Evolutionary conservation across 2,329 filamentous ascomycete genomes (phyloP), one percentile per base, ranked within the genome.

Genomic region (Verticillium tricorpus): DNA sequence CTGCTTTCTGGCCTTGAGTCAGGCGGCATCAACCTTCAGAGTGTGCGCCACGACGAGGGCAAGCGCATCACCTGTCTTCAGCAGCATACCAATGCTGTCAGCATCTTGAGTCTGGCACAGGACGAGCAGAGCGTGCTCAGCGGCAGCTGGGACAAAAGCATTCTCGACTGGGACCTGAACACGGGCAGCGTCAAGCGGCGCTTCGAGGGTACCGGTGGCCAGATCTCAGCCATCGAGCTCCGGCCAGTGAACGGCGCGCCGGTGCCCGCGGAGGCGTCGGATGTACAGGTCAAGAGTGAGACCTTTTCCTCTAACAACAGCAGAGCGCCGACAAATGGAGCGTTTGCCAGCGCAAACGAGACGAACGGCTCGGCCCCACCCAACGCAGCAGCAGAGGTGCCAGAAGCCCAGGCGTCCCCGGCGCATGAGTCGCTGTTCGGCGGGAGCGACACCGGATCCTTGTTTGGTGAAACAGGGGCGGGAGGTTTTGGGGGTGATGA

Each of bases 131-230:
- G 89, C 45, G 85, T 98, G 4, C 76, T 99, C 9, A 97, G 93
- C 37, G 95, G 95, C 3, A 94, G 93, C 72, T 99, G 95, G 95
- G 95, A 99, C 75, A 98, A 97, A 77, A 90, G 86, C 19, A 89
- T 98, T 1, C 85, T 93, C 60, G 93, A 98, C 72, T 99, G 95
- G 95, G 95, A 98, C 73, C 76, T 99, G 31, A 92, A 98, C 69
- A 95, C 87, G 1, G 95, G 95, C 0, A 83, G 90, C 68, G 82
- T 90, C 7, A 88, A 87, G 66, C 85, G 93, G 12, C 83, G 84
- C 5, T 99, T 95, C 70, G 87, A 89, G 56, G 89, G 90, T 2
- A 91, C 84, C 60, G 91, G 89, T 15, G 83, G 90, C 6, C 95
- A 99, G 72, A 93, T 98, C 63, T 95, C 92, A 2, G 87, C 92